phyloP scores from a whole-genome alignment of 169 alveolate genomes.

The Plasmodium cynomolgi region DNA sequence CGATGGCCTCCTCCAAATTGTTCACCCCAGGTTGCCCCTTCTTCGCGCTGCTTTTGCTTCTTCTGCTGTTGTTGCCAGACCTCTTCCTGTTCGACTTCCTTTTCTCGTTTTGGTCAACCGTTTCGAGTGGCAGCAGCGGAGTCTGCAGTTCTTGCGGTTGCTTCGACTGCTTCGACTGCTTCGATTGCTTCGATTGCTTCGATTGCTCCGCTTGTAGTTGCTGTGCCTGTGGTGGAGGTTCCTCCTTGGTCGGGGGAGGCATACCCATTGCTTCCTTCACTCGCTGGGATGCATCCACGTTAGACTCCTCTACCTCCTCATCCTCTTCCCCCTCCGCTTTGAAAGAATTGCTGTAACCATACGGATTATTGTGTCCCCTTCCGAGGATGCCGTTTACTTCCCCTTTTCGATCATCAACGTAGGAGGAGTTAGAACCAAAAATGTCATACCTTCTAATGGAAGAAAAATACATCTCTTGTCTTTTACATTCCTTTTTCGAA shows the following conservation, averaged over 20 bases:
- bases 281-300: background rate
- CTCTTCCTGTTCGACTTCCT: background rate
- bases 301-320: background rate
- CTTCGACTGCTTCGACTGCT: too few relatives aligned
- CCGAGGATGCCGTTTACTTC: background rate
- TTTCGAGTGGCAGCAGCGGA: background rate
- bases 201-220: background rate
- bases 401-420: background rate
- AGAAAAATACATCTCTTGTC: background rate
- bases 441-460: background rate
- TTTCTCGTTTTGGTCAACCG: background rate
- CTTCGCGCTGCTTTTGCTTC: background rate
- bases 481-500: slow-evolving; percentile 18
- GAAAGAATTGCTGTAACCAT: background rate
- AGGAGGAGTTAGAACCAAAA: background rate
- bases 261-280: background rate
- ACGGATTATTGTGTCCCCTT: background rate
- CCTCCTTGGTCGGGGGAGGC: background rate
- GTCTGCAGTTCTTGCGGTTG: background rate
- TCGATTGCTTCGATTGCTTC: background rate
- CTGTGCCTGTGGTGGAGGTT: background rate
- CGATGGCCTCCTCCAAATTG: background rate
- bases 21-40: background rate
- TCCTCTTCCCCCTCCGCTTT: background rate
- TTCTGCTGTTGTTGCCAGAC: background rate